phyloP scores from a whole-genome alignment of 192 early-diverging fungal genomes.

The Ramicandelaber brevisporus region DNA sequence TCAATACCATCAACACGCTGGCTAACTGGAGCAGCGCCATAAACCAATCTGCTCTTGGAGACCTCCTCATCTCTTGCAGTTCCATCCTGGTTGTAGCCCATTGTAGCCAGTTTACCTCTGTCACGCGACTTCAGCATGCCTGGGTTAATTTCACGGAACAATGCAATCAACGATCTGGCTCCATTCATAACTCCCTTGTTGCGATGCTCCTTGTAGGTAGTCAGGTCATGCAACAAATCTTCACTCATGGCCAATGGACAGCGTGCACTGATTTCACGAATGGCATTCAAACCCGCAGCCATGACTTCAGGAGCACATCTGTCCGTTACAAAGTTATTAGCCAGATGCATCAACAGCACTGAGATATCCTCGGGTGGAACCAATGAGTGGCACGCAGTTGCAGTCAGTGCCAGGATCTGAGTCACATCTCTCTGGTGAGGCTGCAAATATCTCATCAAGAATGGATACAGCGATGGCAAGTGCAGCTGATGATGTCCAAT shows the following conservation, averaged over 20 bases:
- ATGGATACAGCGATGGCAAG: slow-evolving; percentile 74
- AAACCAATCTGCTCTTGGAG: slow-evolving; percentile 23
- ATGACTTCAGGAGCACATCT: slow-evolving; percentile 83
- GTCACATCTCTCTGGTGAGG: slow-evolving; percentile 90
- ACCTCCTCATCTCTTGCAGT: slow-evolving; percentile 23
- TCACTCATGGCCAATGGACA: slow-evolving; percentile 78
- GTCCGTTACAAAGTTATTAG: slow-evolving; percentile 91
- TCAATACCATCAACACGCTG: slow-evolving; percentile 65
- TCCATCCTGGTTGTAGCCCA: too few relatives aligned
- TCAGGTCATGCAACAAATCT: slow-evolving; percentile 63
- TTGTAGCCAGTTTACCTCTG: slow-evolving; percentile 62
- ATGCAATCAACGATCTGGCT: slow-evolving; percentile 58
- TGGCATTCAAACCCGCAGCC: slow-evolving; percentile 66
- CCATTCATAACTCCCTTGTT: slow-evolving; percentile 93
- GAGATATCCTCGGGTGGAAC: slow-evolving; percentile 82
- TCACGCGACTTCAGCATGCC: slow-evolving; percentile 80
- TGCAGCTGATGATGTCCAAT: slow-evolving; percentile 90
- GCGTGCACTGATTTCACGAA: slow-evolving; percentile 67
- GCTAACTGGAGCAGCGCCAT: slow-evolving; percentile 39
- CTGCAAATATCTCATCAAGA: slow-evolving; percentile 79
- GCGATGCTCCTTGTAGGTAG: slow-evolving; percentile 73
- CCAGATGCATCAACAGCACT: slow-evolving; percentile 67
- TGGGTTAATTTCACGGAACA: slow-evolving; percentile 93
- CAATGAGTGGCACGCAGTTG: slow-evolving; percentile 78
- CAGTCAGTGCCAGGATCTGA: slow-evolving; percentile 63